Base-by-base conservation (phyloP, 2,329 filamentous ascomycete species). In the Ceratocystis harringtonii region DNA sequence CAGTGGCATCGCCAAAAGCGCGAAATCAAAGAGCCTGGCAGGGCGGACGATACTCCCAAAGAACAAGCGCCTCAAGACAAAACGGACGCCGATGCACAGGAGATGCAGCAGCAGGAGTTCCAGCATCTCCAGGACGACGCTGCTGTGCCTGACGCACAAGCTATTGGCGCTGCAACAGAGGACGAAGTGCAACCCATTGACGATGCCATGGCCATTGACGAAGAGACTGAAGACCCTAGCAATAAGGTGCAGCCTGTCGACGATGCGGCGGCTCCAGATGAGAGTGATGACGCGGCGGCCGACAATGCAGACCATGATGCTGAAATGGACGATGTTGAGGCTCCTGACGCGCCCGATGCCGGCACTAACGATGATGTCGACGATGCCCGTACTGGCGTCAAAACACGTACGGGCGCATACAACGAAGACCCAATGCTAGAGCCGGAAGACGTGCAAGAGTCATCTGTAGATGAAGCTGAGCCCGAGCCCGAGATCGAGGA, bases 41-140 rank as follows among this genome's bases (percentile, higher is more conserved):
- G 71, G 1, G 17, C 15, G 10, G 60, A 67, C 17, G 63, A 67
- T 8, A 76, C 82, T 62, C 76, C 81, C 45, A 76, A 85, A 64
- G 75, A 79, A 50, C 75, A 74, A 22, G 80, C 84, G 60, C 77
- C 80, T 12, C 75, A 80, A 22, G 78, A 81, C 41, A 73, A 78
- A 55, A 52, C 68, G 6, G 69, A 70, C 17, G 45, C 48, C 6
- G 22, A 65, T n/a, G 68, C 66, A 0, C 75, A 76, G 69, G 86
- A 94, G 68, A 87, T 90, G 79, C 80, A 83, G 8, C 81, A 87
- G 72, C 84, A 83, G n/a, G 91, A 96, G 72, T 96, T 96, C 72
- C 91, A 97, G 76, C 94, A 99, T 75, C 79, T 97, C 2, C 87
- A 88, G 68, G 85, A 96, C 69, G 90, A 96, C 68, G 83, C 94